phyloP scores from a whole-genome alignment of 306 rosid species.

The Arachis stenosperma region DNA sequence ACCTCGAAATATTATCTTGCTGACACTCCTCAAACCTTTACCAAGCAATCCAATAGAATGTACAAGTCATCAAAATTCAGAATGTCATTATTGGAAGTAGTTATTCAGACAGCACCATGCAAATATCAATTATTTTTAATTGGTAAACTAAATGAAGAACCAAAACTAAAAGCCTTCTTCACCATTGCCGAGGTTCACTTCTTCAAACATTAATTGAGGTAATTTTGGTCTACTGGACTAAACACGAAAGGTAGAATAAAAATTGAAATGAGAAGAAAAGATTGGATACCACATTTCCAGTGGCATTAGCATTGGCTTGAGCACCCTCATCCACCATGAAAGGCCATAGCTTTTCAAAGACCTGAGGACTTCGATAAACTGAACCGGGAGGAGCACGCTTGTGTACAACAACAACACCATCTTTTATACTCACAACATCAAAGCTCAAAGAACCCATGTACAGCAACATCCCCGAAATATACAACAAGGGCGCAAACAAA shows the following conservation, averaged over 20 bases:
- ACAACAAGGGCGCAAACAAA: constrained; percentile 81
- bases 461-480: constrained; percentile 84
- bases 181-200: neutral
- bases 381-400: constrained; percentile 77
- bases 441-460: constrained; percentile 88
- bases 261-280: neutral
- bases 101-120: neutral
- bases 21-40: neutral
- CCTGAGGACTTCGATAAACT: constrained; percentile 81
- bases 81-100: neutral
- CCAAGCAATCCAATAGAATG: neutral
- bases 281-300: constrained; percentile 59
- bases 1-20: neutral
- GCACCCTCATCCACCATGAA: constrained; percentile 58
- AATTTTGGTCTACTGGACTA: neutral
- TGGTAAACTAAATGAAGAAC: neutral
- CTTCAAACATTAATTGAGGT: neutral
- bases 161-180: neutral
- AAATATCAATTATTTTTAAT: neutral
- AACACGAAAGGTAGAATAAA: neutral
- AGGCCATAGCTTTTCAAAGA: constrained; percentile 83
- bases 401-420: constrained; percentile 62
- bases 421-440: constrained; percentile 63
- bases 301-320: constrained; percentile 47
- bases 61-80: neutral